Base-by-base conservation (phyloP, 2,329 filamentous ascomycete species). In the Phialocephala subalpina region DNA sequence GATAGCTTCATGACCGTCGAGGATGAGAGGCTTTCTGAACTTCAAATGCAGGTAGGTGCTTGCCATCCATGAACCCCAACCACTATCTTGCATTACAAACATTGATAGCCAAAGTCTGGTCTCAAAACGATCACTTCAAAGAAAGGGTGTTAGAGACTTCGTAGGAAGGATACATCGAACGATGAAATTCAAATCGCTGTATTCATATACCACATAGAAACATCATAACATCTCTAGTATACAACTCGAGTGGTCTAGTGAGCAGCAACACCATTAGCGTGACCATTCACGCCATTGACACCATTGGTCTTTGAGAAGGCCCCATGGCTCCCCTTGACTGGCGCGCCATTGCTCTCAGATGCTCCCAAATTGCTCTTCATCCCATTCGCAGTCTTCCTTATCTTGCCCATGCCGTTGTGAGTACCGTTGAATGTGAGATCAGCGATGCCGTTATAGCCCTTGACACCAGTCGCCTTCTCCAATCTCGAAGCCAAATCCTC, bases 401-500 rank as follows among this genome's bases (percentile, higher is more conserved):
- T 60, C 69, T 89, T 87, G 7, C 85, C 86, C 72, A 90, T 87
- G 7, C 85, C 86, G 66, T 89, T 90, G 73, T 88, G 85, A 0
- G 83, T 86, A 2, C 87, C 87, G 57, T 87, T 89, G 75, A 90
- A 90, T 11, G 75, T 74, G 70, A 90, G 70, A 2, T 80, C 79
- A 3, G 82, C 74, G 56, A 90, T 89, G 0, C 86, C 84, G 22
- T 82, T 79, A 64, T 90, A 88, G 0, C 87, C 87, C 78, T 87
- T 84, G 18, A 88, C 80, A 0, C 87, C 87, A 2, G 86, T 88
- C 0, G 86, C 86, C 80, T 89, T 89, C 80, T 90, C 87, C 0
- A 90, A 74, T 0, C 87, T 79, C 11, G 78, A 74, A 0, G 87
- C 87, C 33, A 90, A 78, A 58, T 90, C 87, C 0, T 84, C 80